Evolutionary conservation across 352 stramenopile species (phyloP).

Genomic region (Phytophthora fragariae): DNA sequence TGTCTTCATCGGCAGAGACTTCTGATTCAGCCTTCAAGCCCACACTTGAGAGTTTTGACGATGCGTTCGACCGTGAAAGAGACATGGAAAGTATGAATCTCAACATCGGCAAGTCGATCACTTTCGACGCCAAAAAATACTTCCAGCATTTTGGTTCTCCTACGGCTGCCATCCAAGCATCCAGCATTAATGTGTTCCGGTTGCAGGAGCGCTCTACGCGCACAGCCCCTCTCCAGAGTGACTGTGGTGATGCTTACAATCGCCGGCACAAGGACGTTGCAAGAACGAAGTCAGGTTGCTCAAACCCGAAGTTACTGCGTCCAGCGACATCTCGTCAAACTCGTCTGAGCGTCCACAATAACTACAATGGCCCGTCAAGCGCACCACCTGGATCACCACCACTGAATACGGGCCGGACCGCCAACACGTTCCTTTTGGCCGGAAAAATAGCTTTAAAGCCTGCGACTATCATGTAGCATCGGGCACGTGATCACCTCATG

Average conservation of each 20-base stretch:
- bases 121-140: constrained; percentile 39
- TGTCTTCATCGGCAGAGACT: not conserved
- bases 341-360: constrained; percentile 8
- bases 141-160: constrained; percentile 36
- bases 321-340: constrained; percentile 24
- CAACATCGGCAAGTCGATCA: constrained; percentile 43
- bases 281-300: constrained; percentile 19
- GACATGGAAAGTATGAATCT: constrained; percentile 34
- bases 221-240: not conserved
- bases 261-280: not conserved
- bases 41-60: constrained; percentile 34
- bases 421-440: constrained; percentile 9
- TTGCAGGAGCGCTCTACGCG: constrained; percentile 1
- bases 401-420: constrained; percentile 3
- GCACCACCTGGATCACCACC: constrained; percentile 1
- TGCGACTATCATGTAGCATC: not conserved
- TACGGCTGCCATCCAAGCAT: constrained; percentile 11
- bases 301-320: constrained; percentile 22
- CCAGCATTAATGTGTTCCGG: constrained; percentile 10
- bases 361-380: not conserved
- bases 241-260: not conserved
- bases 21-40: constrained; percentile 19
- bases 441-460: constrained; percentile 20
- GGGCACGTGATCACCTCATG: not conserved
- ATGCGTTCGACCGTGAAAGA: constrained; percentile 35